Percentiles rank a stretch among this genome's conserved stretches.
Conservation (phyloP, 2,329 filamentous ascomycete species). For the Talaromyces albobiverticillius region DNA sequence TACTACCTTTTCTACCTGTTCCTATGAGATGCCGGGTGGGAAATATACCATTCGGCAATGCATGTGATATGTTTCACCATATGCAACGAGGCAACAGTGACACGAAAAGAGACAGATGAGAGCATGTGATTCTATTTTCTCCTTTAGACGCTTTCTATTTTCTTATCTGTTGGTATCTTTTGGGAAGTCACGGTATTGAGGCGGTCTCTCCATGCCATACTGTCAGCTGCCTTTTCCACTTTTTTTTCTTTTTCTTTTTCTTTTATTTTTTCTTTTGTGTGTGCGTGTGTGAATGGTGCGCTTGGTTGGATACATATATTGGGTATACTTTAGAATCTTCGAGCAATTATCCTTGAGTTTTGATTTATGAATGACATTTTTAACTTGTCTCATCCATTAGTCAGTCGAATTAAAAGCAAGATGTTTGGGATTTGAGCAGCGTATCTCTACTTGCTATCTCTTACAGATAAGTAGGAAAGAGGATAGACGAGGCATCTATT, state of each 20-base stretch:
- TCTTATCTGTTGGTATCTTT: not conserved
- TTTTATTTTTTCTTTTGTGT: constrained; percentile 9
- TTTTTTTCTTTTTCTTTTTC: constrained; percentile 5
- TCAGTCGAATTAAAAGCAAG: constrained; percentile 8
- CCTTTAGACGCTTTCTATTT: constrained; percentile 1
- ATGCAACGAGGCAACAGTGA: constrained; percentile 1
- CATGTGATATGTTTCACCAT: not conserved
- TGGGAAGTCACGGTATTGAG: not conserved
- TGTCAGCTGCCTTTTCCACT: constrained; percentile 15
- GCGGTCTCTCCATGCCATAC: not conserved
- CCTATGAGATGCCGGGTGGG: constrained; percentile 5
- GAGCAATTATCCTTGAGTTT: constrained; percentile 12
- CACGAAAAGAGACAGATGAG: not conserved
- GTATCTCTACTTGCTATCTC: no score
- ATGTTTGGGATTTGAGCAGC: not conserved
- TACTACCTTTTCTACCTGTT: constrained; percentile 2
- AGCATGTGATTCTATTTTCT: constrained; percentile 5
- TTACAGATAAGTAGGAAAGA: no score
- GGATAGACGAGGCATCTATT: no score
- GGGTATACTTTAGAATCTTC: constrained; percentile 17
- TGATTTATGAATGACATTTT: constrained; percentile 4
- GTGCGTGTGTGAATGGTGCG: constrained; percentile 12
- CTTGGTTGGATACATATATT: constrained; percentile 15
- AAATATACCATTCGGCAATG: constrained; percentile 4
- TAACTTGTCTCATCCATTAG: not conserved